Percentiles rank a stretch among this genome's conserved stretches.
phyloP scores from a whole-genome alignment of 1,284 basidiomycete species.

The Austroboletus niveus region DNA sequence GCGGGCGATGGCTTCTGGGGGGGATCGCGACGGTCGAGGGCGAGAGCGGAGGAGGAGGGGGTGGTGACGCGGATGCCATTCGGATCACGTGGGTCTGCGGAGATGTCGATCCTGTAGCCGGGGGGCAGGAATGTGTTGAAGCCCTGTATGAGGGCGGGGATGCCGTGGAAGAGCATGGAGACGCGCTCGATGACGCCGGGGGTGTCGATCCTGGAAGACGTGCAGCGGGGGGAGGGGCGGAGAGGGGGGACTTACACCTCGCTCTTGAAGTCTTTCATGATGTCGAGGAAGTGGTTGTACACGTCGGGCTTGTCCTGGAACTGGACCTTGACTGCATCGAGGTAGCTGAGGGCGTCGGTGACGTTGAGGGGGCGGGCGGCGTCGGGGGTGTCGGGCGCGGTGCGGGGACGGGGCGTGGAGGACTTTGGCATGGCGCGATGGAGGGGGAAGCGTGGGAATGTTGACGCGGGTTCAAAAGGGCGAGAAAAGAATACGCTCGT shows the following conservation, averaged over 20 bases:
- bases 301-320: conserved; percentile 93
- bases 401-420: conserved; percentile 24
- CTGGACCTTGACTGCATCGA: conserved; percentile 95
- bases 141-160: conserved; percentile 92
- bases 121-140: conserved; percentile 99
- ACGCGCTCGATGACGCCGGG: conserved; percentile 98
- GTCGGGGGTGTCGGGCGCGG: conserved; percentile 22
- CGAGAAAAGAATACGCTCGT: not conserved
- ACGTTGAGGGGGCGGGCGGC: conserved; percentile 62
- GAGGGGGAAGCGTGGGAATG: conserved; percentile 17
- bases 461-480: not conserved
- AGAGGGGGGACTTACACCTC: conserved; percentile 68
- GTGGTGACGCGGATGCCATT: conserved; percentile 95
- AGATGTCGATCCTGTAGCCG: conserved; percentile 95
- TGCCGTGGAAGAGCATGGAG: conserved; percentile 91
- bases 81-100: conserved; percentile 69
- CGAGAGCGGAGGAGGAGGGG: conserved; percentile 73
- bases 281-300: conserved; percentile 96
- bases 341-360: conserved; percentile 94
- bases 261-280: conserved; percentile 99
- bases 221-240: not conserved
- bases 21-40: conserved; percentile 19
- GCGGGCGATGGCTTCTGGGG: conserved; percentile 27
- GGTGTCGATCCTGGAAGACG: conserved; percentile 84
- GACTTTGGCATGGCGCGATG: conserved; percentile 17